Conservation (phyloP, 768 basidiomycete genomes). For the Clitopilus hobsonii region DNA sequence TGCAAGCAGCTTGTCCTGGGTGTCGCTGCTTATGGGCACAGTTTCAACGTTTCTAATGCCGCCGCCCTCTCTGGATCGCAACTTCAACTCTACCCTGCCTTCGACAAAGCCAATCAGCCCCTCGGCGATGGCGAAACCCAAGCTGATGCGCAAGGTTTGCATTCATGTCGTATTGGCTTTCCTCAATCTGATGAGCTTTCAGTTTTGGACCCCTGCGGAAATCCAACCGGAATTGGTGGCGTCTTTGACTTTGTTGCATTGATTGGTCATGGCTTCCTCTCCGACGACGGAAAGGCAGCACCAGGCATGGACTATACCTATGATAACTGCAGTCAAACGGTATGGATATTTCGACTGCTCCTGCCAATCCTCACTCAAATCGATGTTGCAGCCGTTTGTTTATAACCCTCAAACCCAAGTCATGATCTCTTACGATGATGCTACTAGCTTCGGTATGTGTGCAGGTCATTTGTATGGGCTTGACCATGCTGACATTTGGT, state of each 20-base stretch:
- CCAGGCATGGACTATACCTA: constrained; percentile 49
- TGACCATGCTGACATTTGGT: constrained; percentile 1
- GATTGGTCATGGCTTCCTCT: constrained; percentile 51
- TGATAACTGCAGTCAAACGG: constrained; percentile 72
- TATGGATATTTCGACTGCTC: constrained; percentile 26
- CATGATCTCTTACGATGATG: constrained; percentile 68
- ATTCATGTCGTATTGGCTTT: neutral
- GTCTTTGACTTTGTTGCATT: constrained; percentile 60
- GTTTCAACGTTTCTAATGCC: constrained; percentile 43
- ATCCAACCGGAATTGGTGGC: constrained; percentile 34
- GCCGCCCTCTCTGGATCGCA: constrained; percentile 29
- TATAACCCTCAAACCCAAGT: constrained; percentile 49
- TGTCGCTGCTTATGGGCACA: constrained; percentile 77
- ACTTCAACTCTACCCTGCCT: constrained; percentile 44
- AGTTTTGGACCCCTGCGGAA: constrained; percentile 46
- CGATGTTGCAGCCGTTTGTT: constrained; percentile 50
- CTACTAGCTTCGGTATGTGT: constrained; percentile 47
- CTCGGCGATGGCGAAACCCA: constrained; percentile 40
- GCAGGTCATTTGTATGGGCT: too few relatives aligned
- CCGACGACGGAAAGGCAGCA: constrained; percentile 36
- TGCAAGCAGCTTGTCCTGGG: constrained; percentile 61
- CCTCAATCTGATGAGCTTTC: constrained; percentile 1
- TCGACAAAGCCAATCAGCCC: constrained; percentile 40
- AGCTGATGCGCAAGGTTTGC: constrained; percentile 17
- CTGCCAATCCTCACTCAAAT: neutral